Evolutionary conservation across 2,329 filamentous ascomycete species (phyloP).

Genomic region (Bipolaris sorokiniana): DNA sequence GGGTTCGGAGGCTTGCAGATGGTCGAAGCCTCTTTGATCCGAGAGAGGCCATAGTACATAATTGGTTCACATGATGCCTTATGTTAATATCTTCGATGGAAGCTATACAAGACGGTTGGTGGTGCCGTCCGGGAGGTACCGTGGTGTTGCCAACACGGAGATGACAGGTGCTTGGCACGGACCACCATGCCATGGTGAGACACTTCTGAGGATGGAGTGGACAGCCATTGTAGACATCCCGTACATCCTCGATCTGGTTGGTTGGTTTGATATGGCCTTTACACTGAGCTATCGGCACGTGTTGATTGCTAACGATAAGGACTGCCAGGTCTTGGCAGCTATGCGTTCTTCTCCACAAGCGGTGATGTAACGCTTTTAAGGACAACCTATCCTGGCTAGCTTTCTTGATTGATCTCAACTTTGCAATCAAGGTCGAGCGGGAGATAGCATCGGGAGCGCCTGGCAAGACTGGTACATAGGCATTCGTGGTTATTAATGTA

Average conservation of each 20-base stretch:
- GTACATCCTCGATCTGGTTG: conserved; percentile 8
- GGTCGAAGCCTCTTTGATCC: neutral
- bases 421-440: too few species aligned
- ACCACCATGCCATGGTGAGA: conserved; percentile 30
- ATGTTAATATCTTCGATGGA: neutral
- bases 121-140: neutral
- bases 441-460: too few species aligned
- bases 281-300: neutral
- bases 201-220: conserved; percentile 14
- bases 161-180: conserved; percentile 35
- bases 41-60: neutral
- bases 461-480: too few species aligned
- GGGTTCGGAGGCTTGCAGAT: neutral
- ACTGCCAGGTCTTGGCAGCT: neutral
- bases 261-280: neutral
- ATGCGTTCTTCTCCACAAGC: neutral
- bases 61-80: neutral
- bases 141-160: conserved; percentile 12
- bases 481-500: too few species aligned
- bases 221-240: conserved; percentile 33
- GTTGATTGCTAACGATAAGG: conserved; percentile 9
- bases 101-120: neutral
- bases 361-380: neutral
- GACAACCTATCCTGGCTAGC: too few species aligned
- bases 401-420: too few species aligned